phyloP scores from a whole-genome alignment of 768 basidiomycete genomes.

The Boletellus sp. region DNA sequence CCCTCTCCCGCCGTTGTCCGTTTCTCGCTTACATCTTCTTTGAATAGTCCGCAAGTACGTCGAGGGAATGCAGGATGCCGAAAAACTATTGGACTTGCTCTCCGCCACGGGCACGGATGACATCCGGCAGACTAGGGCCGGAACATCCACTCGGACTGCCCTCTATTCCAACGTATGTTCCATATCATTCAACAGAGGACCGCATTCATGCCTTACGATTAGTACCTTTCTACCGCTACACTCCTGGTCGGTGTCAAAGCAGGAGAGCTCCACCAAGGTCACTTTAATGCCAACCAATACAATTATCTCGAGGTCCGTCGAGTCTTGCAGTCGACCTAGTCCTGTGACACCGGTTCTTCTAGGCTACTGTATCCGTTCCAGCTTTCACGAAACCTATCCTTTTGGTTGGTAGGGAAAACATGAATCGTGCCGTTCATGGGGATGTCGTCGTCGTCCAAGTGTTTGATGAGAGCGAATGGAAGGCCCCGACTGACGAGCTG shows the following conservation, averaged over 20 bases:
- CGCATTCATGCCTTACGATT: neutral
- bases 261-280: constrained; percentile 83
- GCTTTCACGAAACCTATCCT: constrained; percentile 75
- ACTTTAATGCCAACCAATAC: constrained; percentile 93
- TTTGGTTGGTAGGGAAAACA: constrained; percentile 83
- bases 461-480: constrained; percentile 87
- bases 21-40: neutral
- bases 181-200: neutral
- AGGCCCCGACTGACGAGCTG: constrained; percentile 86
- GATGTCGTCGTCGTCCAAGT: constrained; percentile 91
- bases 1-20: neutral
- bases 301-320: constrained; percentile 84
- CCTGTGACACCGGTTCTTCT: neutral
- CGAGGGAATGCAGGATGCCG: constrained; percentile 62
- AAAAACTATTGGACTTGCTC: constrained; percentile 75
- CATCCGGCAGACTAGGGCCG: constrained; percentile 59
- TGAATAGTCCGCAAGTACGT: constrained; percentile 73
- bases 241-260: constrained; percentile 81
- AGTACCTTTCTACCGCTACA: constrained; percentile 78
- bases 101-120: constrained; percentile 62
- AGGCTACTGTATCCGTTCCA: constrained; percentile 81
- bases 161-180: constrained; percentile 71
- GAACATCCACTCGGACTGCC: constrained; percentile 48
- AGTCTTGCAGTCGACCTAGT: neutral
- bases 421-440: constrained; percentile 94